phyloP scores from a whole-genome alignment of 805 yeast species.

The Candida hispaniensis region DNA sequence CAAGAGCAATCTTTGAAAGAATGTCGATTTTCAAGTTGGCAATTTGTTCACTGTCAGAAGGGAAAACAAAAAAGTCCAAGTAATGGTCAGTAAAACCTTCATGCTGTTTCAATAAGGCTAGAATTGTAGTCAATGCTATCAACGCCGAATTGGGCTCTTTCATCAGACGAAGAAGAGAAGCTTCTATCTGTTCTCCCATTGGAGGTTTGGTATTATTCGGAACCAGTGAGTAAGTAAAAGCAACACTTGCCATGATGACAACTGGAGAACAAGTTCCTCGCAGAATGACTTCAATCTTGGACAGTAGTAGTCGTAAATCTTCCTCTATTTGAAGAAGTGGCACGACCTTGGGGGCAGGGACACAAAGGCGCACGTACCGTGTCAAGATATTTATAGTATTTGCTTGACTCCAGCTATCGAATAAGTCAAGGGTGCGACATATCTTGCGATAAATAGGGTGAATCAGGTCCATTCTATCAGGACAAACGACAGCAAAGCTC shows the following conservation, averaged over 20 bases:
- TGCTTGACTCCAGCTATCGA: constrained; percentile 69
- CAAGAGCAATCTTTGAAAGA: constrained; percentile 2
- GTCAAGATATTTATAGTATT: constrained; percentile 50
- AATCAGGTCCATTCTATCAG: constrained; percentile 49
- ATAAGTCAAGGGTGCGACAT: constrained; percentile 36
- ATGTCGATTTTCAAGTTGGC: constrained; percentile 10
- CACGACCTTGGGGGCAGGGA: constrained; percentile 40
- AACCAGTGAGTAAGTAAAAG: constrained; percentile 5
- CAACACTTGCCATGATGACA: constrained; percentile 3
- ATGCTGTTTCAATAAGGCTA: constrained; percentile 4
- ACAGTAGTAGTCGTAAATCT: constrained; percentile 42
- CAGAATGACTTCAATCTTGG: constrained; percentile 18
- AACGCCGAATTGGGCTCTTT: constrained; percentile 1
- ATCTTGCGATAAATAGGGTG: constrained; percentile 61
- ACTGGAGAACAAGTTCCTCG: constrained; percentile 6
- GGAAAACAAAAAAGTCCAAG: constrained; percentile 11
- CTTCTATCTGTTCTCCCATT: constrained; percentile 2
- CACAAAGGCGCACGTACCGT: constrained; percentile 51
- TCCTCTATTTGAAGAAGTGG: constrained; percentile 45
- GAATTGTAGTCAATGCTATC: constrained; percentile 8
- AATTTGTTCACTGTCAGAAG: constrained; percentile 2
- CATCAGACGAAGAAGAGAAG: constrained; percentile 5
- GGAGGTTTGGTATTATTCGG: constrained; percentile 5
- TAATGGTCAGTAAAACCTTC: constrained; percentile 8
- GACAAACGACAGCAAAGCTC: constrained; percentile 43